Conservation (phyloP, 192 early-diverging fungal species). For the Coemansia sp. region DNA sequence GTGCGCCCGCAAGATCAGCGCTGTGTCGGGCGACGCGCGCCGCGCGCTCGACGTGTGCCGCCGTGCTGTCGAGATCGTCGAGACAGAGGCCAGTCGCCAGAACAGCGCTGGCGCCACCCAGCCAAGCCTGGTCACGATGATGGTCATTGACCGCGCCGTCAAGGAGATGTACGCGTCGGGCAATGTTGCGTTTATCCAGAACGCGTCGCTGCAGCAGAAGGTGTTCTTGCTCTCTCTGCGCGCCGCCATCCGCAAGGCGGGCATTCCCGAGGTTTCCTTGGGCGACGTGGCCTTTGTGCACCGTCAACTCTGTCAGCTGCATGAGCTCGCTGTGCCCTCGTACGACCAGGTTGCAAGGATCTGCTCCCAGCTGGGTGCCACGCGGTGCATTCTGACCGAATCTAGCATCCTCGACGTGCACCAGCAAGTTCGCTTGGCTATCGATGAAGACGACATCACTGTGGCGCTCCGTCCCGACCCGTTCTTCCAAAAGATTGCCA, state of each 20-base stretch:
- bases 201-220: constrained; percentile 78
- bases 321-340: constrained; percentile 58
- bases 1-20: constrained; percentile 92
- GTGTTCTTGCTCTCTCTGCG: constrained; percentile 77
- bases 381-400: constrained; percentile 61
- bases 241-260: constrained; percentile 59
- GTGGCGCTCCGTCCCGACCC: constrained; percentile 67
- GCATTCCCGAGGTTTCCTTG: constrained; percentile 71
- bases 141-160: constrained; percentile 72
- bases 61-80: constrained; percentile 70
- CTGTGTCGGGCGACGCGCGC: constrained; percentile 94
- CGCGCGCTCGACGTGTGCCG: constrained; percentile 93
- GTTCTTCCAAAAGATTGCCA: constrained; percentile 55
- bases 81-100: constrained; percentile 31
- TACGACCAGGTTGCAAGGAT: constrained; percentile 61
- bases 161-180: constrained; percentile 86
- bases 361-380: constrained; percentile 63
- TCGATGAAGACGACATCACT: constrained; percentile 76
- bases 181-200: constrained; percentile 66
- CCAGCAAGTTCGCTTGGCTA: constrained; percentile 66
- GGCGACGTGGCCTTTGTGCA: constrained; percentile 68
- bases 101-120: background rate
- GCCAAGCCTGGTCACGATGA: constrained; percentile 53
- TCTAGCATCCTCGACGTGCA: constrained; percentile 64
- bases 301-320: constrained; percentile 64